A percentile compares a stretch with the other conserved stretches of the same genome.
phyloP scores from a whole-genome alignment of 768 basidiomycete genomes.

The Tylopilus vinaceipallidus region DNA sequence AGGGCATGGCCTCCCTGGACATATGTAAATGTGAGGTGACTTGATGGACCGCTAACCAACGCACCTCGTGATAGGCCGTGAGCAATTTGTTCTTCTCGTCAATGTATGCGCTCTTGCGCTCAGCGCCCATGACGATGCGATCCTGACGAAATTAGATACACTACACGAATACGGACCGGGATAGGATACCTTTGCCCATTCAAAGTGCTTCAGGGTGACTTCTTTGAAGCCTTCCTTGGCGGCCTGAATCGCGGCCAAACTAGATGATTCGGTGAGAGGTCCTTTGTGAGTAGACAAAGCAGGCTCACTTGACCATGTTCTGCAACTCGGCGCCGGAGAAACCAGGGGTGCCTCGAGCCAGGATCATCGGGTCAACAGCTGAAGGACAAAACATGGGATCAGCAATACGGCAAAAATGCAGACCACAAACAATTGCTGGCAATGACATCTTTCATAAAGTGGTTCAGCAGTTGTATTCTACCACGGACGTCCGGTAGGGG shows the following conservation, averaged over 20 bases:
- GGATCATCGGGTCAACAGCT: constrained; percentile 82
- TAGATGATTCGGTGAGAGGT: constrained; percentile 22
- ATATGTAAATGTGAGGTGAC: constrained; percentile 7
- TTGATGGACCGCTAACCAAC: constrained; percentile 11
- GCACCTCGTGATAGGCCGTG: constrained; percentile 95
- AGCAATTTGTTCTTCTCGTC: constrained; percentile 82
- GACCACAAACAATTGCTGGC: constrained; percentile 49
- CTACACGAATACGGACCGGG: no score
- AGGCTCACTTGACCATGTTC: constrained; percentile 91
- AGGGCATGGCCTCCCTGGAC: constrained; percentile 85
- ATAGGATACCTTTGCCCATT: constrained; percentile 91
- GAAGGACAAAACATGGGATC: background rate
- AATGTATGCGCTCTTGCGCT: constrained; percentile 87
- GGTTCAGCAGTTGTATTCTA: constrained; percentile 87
- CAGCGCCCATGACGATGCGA: constrained; percentile 95
- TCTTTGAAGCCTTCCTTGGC: constrained; percentile 75
- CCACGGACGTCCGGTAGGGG: constrained; percentile 94
- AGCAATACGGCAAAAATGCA: background rate
- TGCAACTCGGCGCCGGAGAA: constrained; percentile 97
- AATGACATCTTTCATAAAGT: constrained; percentile 84
- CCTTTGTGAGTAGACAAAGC: background rate
- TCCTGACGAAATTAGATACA: constrained; percentile 65
- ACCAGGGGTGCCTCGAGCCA: constrained; percentile 93
- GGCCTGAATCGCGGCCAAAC: constrained; percentile 93
- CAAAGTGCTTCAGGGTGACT: constrained; percentile 81